Conservation (phyloP, 2,329 filamentous ascomycete species). For the Aspergillus sergii region DNA sequence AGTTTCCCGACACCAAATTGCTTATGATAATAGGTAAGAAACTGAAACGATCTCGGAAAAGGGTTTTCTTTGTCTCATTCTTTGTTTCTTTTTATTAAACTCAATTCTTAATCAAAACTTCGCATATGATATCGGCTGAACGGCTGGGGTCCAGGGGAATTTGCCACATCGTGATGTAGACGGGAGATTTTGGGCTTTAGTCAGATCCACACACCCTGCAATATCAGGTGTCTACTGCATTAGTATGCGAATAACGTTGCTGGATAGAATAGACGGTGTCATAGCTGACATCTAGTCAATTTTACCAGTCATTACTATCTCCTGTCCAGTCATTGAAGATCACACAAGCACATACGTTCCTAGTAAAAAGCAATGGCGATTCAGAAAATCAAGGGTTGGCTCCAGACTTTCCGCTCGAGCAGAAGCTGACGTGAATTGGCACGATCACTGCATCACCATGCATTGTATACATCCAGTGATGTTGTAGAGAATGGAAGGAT, state of each 20-base stretch:
- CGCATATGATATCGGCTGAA: neutral
- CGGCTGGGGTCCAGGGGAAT: slow-evolving; percentile 1
- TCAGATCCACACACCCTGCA: slow-evolving; percentile 16
- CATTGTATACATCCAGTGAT: slow-evolving; percentile 2
- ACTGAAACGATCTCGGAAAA: neutral
- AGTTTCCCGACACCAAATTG: slow-evolving; percentile 1
- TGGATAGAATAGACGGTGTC: neutral
- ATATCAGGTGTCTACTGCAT: slow-evolving; percentile 11
- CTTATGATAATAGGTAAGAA: neutral
- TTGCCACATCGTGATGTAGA: slow-evolving; percentile 14
- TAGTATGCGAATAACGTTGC: neutral
- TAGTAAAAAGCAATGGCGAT: neutral
- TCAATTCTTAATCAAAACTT: neutral
- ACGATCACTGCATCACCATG: neutral
- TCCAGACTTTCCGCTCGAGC: neutral
- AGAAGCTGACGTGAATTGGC: neutral
- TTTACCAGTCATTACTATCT: neutral
- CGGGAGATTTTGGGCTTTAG: slow-evolving; percentile 12
- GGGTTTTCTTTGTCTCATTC: neutral
- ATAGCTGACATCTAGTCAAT: neutral
- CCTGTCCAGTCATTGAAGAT: neutral
- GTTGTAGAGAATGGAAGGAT: neutral
- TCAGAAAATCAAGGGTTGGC: neutral
- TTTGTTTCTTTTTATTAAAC: neutral
- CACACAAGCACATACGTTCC: neutral